Conservation (phyloP, 768 basidiomycete species). For the Rhizopogon roseolus region DNA sequence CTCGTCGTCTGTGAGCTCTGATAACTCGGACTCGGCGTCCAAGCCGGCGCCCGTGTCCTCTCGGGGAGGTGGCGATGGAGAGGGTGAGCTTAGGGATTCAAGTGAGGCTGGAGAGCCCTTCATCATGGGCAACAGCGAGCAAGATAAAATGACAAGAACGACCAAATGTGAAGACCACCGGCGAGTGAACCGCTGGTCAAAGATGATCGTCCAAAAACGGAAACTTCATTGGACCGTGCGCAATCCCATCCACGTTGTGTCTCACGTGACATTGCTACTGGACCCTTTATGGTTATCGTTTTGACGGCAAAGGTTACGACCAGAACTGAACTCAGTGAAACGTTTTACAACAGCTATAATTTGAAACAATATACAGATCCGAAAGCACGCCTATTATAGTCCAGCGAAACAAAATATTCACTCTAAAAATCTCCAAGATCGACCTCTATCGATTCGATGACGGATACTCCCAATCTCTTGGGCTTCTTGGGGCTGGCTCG, state of each 20-base stretch:
- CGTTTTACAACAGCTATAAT: neutral
- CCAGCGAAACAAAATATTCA: conserved; percentile 2
- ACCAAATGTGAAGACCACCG: neutral
- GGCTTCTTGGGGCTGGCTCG: conserved; percentile 23
- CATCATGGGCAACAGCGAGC: conserved; percentile 30
- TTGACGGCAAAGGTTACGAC: too few relatives aligned
- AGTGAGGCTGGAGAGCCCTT: conserved; percentile 59
- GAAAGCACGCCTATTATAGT: neutral
- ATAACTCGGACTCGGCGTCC: conserved; percentile 72
- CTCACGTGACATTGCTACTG: neutral
- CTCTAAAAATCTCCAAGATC: conserved; percentile 75
- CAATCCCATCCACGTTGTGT: neutral
- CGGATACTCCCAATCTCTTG: conserved; percentile 48
- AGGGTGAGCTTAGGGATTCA: conserved; percentile 63
- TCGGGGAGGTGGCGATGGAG: conserved; percentile 29
- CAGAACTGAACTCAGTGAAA: too few relatives aligned
- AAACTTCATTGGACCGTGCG: conserved; percentile 2
- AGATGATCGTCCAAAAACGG: conserved; percentile 2
- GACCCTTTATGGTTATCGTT: neutral
- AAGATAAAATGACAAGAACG: neutral
- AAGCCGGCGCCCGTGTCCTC: conserved; percentile 35
- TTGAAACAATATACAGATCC: neutral
- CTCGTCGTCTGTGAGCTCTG: conserved; percentile 81
- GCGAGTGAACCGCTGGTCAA: neutral
- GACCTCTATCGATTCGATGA: conserved; percentile 67